These are phyloP conservation scores for Pyrenula massariospora DNA, from an alignment of 495 filamentous ascomycete genomes.

Conservation along the genomic window DNA sequence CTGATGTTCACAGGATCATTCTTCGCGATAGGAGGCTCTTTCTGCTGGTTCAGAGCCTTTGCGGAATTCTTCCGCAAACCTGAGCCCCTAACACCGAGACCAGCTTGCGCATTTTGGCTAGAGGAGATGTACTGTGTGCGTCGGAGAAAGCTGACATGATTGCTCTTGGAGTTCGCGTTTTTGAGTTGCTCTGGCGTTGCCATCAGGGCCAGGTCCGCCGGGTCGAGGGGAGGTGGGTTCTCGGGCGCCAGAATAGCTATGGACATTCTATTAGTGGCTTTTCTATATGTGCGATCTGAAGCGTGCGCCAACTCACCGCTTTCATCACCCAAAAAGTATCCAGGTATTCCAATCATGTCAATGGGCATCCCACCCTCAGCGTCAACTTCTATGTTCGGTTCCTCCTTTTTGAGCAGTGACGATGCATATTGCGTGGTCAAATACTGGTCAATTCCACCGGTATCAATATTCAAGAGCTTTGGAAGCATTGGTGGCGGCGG, in stretches of 20 bases:
- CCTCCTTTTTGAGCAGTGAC: conserved; percentile 75
- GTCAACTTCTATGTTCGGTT: conserved; percentile 94
- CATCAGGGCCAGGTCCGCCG: conserved; percentile 69
- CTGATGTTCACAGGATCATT: conserved; percentile 78
- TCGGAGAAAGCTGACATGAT: conserved; percentile 83
- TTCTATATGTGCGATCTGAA: neutral
- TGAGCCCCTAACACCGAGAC: neutral
- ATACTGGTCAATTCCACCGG: conserved; percentile 78
- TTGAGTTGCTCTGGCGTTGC: conserved; percentile 69
- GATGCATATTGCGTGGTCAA: conserved; percentile 80
- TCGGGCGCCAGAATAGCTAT: conserved; percentile 72
- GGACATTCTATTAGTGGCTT: conserved; percentile 8
- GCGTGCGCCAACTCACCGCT: conserved; percentile 65
- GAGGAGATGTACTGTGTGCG: conserved; percentile 93
- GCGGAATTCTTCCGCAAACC: conserved; percentile 8
- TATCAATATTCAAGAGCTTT: conserved; percentile 92
- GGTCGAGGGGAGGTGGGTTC: conserved; percentile 57
- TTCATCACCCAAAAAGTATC: conserved; percentile 91
- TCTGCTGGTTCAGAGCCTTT: conserved; percentile 23
- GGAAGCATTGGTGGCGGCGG: conserved; percentile 88
- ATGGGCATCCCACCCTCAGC: conserved; percentile 96
- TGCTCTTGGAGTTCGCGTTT: conserved; percentile 58
- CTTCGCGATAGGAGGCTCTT: conserved; percentile 34
- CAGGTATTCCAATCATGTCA: conserved; percentile 87
- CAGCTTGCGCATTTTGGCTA: conserved; percentile 28